Base-by-base conservation (phyloP, 306 rosid genomes). In the Phaseolus lunatus region DNA sequence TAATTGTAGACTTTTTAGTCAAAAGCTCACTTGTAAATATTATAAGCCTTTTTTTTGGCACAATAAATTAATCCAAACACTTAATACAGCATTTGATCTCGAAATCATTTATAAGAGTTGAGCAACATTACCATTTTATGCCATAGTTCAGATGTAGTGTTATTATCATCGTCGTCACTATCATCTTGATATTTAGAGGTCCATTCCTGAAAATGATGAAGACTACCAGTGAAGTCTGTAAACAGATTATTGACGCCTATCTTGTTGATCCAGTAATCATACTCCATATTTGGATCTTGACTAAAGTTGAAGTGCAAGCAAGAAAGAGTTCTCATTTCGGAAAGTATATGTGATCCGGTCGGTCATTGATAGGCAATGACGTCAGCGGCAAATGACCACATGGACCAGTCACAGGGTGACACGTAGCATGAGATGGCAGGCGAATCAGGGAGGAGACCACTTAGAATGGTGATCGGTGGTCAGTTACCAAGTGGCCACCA, bases 211-310 rank as follows among this genome's bases (percentile, higher is more conserved):
- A 64, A 94, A 43, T 80, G 78, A 73, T 91, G 92, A 54, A 94
- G 94, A 81, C 94, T 90, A 49, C 98, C 96, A 2, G 98, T 76
- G 87, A 94, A 91, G 87, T 94, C 97, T 61, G 98, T 94, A 53
- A 94, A 94, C 43, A 94, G 81, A 67, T 94, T 97, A 76, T 93
- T 97, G 67, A 94, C 90, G 41, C 98, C 93, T 16, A 94, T 85
- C 72, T 72, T 44, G 75, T 91, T 90, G 77, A 91, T 75, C 98
- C 98, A 93, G 71, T 83, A 93, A 75, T 88, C 85, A 37, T 81
- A 93, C 80, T 93, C 98, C 29, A 24, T 29, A 20, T 91, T 91
- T 0, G 96, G 90, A 83, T 93, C 98, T 90, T 91, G 88, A 81
- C 84, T 85, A 23, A 90, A 93, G 85, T 93, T 53, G 47, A 85